These are phyloP conservation scores for Calonectria pteridis DNA, from an alignment of 2,329 filamentous ascomycete species.

Conservation along the genomic window DNA sequence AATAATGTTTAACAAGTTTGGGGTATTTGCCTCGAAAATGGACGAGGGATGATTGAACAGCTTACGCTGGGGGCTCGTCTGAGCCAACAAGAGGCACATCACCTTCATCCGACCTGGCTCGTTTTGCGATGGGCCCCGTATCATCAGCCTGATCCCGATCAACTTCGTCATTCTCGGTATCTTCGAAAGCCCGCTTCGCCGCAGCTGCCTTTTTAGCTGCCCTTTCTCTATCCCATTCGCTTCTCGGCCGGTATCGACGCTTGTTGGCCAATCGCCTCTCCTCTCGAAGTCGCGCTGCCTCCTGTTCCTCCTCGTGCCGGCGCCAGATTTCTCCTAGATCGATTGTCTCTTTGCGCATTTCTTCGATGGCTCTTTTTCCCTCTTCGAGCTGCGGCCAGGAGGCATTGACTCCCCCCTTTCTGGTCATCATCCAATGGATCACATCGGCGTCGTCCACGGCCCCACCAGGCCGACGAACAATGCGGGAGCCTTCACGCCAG, in stretches of 20 bases:
- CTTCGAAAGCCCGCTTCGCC: neutral
- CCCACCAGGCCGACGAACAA: slow-evolving; percentile 31
- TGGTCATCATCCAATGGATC: slow-evolving; percentile 36
- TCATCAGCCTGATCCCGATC: neutral
- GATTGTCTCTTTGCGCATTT: slow-evolving; percentile 35
- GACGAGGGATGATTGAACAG: neutral
- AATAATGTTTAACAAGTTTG: neutral
- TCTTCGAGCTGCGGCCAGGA: slow-evolving; percentile 38
- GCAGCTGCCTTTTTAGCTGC: slow-evolving; percentile 19
- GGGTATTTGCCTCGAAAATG: neutral
- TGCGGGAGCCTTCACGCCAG: slow-evolving; percentile 36
- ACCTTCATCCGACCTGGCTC: neutral
- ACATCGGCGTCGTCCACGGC: slow-evolving; percentile 34
- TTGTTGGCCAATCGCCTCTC: slow-evolving; percentile 40
- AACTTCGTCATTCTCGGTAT: neutral
- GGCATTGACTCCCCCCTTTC: slow-evolving; percentile 34
- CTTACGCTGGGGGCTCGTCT: neutral
- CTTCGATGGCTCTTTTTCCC: slow-evolving; percentile 26
- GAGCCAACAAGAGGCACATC: neutral
- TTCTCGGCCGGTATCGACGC: slow-evolving; percentile 37
- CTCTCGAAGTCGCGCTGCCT: slow-evolving; percentile 30
- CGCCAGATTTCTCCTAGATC: slow-evolving; percentile 30
- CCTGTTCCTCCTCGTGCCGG: slow-evolving; percentile 32
- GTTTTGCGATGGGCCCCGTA: neutral
- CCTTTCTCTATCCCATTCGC: slow-evolving; percentile 35